Percentiles rank a stretch among this genome's conserved stretches.
Evolutionary conservation across 2,329 filamentous ascomycete genomes (phyloP).

Genomic region (Monilinia aucupariae): DNA sequence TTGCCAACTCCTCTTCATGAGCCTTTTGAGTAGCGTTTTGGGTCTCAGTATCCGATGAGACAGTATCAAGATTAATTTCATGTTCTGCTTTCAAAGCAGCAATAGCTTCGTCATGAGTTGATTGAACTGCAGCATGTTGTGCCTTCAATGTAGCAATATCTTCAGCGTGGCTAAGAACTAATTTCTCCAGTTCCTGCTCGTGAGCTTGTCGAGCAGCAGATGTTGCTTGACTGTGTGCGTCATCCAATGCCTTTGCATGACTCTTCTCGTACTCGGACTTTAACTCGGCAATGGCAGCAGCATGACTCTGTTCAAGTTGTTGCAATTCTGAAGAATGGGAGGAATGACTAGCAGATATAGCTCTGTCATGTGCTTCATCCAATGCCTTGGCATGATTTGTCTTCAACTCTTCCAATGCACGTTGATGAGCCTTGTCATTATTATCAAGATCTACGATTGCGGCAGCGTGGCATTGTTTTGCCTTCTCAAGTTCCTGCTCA

Average conservation of each 20-base stretch:
- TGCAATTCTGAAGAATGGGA: slow-evolving; percentile 48
- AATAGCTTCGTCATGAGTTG: slow-evolving; percentile 49
- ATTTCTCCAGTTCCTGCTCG: slow-evolving; percentile 45
- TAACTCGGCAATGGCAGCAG: slow-evolving; percentile 39
- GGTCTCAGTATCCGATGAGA: neutral
- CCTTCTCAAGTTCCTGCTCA: slow-evolving; percentile 25
- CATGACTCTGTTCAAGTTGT: slow-evolving; percentile 49
- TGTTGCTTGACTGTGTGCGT: slow-evolving; percentile 46
- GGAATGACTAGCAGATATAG: slow-evolving; percentile 44
- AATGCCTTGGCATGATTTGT: slow-evolving; percentile 55
- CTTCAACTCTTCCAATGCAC: slow-evolving; percentile 50
- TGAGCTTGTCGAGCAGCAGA: slow-evolving; percentile 46
- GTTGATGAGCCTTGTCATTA: slow-evolving; percentile 49
- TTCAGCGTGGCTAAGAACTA: slow-evolving; percentile 51
- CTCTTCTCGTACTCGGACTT: slow-evolving; percentile 42
- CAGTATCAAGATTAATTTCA: neutral
- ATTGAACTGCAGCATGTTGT: slow-evolving; percentile 45
- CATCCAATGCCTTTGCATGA: slow-evolving; percentile 54
- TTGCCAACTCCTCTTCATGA: slow-evolving; percentile 46
- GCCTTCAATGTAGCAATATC: slow-evolving; percentile 40
- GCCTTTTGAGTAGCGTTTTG: slow-evolving; percentile 40
- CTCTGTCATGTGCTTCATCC: slow-evolving; percentile 49
- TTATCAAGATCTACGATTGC: slow-evolving; percentile 36
- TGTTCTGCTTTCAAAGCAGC: slow-evolving; percentile 33
- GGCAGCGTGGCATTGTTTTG: slow-evolving; percentile 30